phyloP scores from a whole-genome alignment of 225 moss, liverwort and hornwort genomes.

The Sphagnum tenellum region DNA sequence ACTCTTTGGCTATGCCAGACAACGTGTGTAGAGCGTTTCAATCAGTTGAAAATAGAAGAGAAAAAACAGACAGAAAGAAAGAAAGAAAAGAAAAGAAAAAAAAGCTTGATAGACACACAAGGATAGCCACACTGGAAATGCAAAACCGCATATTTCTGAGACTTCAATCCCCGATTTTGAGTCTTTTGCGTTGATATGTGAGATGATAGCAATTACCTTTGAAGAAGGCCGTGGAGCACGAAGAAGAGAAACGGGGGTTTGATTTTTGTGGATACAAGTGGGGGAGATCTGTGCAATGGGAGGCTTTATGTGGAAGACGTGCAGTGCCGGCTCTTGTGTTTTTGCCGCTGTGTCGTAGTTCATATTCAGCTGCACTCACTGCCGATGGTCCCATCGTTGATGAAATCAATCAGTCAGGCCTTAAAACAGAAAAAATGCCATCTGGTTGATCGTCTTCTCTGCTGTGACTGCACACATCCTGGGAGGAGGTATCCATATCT shows the following conservation, averaged over 20 bases:
- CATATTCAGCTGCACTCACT: slow-evolving; percentile 86
- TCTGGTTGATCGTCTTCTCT: slow-evolving; percentile 53
- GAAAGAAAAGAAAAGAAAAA: too few species aligned
- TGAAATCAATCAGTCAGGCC: slow-evolving; percentile 40
- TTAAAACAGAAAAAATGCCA: slow-evolving; percentile 45
- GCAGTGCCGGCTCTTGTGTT: slow-evolving; percentile 15
- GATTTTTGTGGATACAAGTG: too few species aligned
- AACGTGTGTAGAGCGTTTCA: slow-evolving; percentile 27
- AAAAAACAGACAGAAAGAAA: too few species aligned
- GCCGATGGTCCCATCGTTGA: slow-evolving; percentile 58
- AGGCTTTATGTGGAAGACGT: slow-evolving; percentile 37
- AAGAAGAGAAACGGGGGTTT: too few species aligned
- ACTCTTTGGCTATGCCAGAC: slow-evolving; percentile 69
- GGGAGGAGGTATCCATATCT: slow-evolving; percentile 99
- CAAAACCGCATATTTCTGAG: too few species aligned
- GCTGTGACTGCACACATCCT: slow-evolving; percentile 69
- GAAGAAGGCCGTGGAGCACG: too few species aligned
- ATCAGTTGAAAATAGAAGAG: too few species aligned
- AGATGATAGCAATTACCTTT: slow-evolving; percentile 6
- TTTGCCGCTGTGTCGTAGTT: slow-evolving; percentile 66
- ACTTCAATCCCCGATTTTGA: too few species aligned
- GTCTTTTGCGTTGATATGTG: background rate
- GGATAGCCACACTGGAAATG: too few species aligned
- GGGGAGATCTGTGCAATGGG: too few species aligned
- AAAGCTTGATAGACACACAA: too few species aligned